phyloP scores from a whole-genome alignment of 805 yeast genomes.

The Grigorovia yakushimaensis region DNA sequence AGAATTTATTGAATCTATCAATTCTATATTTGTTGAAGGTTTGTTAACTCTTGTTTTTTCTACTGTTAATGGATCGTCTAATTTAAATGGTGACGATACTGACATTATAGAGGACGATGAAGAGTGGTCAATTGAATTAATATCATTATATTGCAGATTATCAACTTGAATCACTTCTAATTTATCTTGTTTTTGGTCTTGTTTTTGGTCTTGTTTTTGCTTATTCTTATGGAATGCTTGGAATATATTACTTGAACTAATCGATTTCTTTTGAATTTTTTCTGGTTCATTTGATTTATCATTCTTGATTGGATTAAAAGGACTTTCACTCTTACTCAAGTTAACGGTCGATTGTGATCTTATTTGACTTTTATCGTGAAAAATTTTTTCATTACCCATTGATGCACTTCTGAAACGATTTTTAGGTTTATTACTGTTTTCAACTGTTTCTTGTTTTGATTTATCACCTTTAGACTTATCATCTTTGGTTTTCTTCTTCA shows the following conservation, averaged over 20 bases:
- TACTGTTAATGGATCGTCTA: constrained; percentile 1
- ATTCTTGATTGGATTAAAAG: neutral
- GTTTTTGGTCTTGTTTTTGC: neutral
- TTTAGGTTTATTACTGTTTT: constrained; percentile 3
- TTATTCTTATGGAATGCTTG: constrained; percentile 12
- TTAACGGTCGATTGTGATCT: neutral
- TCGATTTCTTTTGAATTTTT: constrained; percentile 19
- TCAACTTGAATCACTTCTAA: neutral
- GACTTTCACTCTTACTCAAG: neutral
- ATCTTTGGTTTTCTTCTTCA: constrained; percentile 13
- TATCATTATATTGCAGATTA: neutral
- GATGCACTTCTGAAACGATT: constrained; percentile 9
- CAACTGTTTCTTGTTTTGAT: neutral
- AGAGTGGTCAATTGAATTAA: neutral
- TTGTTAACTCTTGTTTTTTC: constrained; percentile 5
- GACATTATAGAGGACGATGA: neutral
- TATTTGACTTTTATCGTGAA: neutral
- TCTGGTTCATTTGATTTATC: neutral
- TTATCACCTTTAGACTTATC: neutral
- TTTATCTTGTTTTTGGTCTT: neutral
- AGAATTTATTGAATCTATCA: neutral
- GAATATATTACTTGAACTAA: constrained; percentile 24
- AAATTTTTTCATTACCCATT: constrained; percentile 6
- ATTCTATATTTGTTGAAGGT: neutral
- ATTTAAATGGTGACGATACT: neutral